phyloP scores from a whole-genome alignment of 106 monocot species.

The Apostasia shenzhenica region DNA sequence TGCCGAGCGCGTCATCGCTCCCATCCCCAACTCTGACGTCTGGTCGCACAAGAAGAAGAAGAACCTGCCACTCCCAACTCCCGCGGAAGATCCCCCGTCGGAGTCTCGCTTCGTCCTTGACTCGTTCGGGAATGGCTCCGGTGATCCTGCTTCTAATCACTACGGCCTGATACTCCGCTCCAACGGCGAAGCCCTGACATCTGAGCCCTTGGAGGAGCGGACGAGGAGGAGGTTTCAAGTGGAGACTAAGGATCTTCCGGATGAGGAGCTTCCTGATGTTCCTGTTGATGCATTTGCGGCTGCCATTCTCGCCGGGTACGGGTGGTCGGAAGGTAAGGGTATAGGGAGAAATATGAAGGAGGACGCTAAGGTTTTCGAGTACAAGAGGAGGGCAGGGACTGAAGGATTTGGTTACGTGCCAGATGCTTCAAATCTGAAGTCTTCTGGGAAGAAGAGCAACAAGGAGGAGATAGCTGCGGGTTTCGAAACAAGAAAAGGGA shows the following conservation, averaged over 20 bases:
- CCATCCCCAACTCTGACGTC: constrained; percentile 57
- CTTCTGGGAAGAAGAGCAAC: constrained; percentile 3
- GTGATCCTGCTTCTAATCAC: constrained; percentile 11
- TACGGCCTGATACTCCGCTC: constrained; percentile 74
- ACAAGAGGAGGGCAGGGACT: constrained; percentile 45
- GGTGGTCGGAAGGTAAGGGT: constrained; percentile 76
- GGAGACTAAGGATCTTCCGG: constrained; percentile 47
- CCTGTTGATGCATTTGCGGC: constrained; percentile 59
- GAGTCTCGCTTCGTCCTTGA: constrained; percentile 45
- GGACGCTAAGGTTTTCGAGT: constrained; percentile 60
- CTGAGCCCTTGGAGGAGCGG: background rate
- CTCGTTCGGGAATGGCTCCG: constrained; percentile 10
- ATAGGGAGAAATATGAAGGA: constrained; percentile 56
- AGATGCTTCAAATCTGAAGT: constrained; percentile 4
- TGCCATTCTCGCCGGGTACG: constrained; percentile 64
- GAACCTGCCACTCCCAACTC: constrained; percentile 35
- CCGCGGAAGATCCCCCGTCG: constrained; percentile 13
- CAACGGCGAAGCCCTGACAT: background rate
- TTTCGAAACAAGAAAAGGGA: constrained; percentile 4
- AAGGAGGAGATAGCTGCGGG: constrained; percentile 19
- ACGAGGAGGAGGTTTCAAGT: constrained; percentile 26
- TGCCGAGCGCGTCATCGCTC: constrained; percentile 37
- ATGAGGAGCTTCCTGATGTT: constrained; percentile 68
- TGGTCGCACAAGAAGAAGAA: constrained; percentile 38
- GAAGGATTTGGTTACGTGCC: constrained; percentile 64